Evolutionary conservation across 148 eudicot genomes (phyloP).

Genomic region (Amaranthus palmeri): DNA sequence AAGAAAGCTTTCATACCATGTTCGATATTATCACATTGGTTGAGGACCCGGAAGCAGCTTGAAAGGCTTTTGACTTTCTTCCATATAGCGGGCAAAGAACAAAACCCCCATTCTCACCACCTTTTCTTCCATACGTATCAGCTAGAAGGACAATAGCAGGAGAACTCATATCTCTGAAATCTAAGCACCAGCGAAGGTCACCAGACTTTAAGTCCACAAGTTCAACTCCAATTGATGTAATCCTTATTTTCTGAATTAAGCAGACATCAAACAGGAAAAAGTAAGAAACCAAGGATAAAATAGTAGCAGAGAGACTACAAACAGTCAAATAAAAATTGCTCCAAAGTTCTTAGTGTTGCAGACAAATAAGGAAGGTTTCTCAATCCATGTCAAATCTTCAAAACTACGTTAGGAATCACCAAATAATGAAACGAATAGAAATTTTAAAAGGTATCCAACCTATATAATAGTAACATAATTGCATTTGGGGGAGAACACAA

Average conservation of each 20-base stretch:
- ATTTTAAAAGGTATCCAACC: neutral
- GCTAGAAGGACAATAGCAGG: constrained; percentile 79
- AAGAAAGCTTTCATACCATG: constrained; percentile 48
- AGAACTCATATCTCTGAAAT: constrained; percentile 92
- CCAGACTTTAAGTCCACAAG: constrained; percentile 76
- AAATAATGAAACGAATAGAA: too few species aligned
- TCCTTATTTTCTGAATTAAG: constrained; percentile 72
- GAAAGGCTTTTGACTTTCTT: constrained; percentile 97
- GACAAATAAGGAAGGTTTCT: neutral
- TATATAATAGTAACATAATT: neutral
- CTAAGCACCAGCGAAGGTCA: constrained; percentile 93
- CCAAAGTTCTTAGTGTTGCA: neutral
- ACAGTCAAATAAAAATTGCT: neutral
- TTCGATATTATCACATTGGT: constrained; percentile 59
- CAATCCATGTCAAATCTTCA: neutral
- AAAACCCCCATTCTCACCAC: constrained; percentile 73
- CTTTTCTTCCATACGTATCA: constrained; percentile 72
- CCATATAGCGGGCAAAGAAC: constrained; percentile 93
- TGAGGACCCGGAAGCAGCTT: constrained; percentile 83
- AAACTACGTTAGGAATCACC: too few species aligned
- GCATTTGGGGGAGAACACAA: too few species aligned
- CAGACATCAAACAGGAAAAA: constrained; percentile 2
- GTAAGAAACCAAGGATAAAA: constrained; percentile 1
- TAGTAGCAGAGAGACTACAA: neutral
- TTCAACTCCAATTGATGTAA: constrained; percentile 87